A percentile compares a stretch with the other conserved stretches of the same genome.
These are phyloP conservation scores for Beta macrorhiza DNA, from an alignment of 179 eudicot genomes.

Conservation along the genomic window DNA sequence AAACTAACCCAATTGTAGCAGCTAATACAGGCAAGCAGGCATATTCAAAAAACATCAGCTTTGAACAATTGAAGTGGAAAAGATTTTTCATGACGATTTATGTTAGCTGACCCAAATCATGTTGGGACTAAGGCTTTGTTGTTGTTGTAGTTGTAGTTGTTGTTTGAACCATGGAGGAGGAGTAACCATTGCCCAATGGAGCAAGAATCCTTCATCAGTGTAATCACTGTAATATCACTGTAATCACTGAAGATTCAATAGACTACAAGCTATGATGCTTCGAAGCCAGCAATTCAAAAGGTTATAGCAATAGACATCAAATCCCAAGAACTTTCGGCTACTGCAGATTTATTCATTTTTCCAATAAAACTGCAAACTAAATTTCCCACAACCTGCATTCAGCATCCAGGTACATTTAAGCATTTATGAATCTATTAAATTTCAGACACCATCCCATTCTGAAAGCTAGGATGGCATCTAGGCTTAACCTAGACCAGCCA, in stretches of 20 bases:
- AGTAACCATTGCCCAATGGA: neutral
- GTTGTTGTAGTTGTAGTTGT: too few relatives aligned
- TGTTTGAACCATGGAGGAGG: neutral
- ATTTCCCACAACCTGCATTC: neutral
- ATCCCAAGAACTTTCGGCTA: neutral
- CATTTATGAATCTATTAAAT: too few relatives aligned
- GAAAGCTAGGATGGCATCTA: too few relatives aligned
- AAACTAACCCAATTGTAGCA: neutral
- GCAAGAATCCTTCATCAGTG: too few relatives aligned
- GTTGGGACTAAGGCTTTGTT: too few relatives aligned
- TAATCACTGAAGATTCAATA: neutral
- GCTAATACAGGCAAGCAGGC: constrained; percentile 1
- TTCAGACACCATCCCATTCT: too few relatives aligned
- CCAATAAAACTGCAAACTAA: neutral
- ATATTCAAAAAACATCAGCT: neutral
- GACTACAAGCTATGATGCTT: neutral
- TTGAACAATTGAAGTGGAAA: neutral
- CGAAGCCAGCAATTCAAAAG: neutral
- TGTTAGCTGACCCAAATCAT: too few relatives aligned
- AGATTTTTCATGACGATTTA: too few relatives aligned
- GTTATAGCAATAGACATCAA: neutral
- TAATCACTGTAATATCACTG: neutral
- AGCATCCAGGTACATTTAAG: too few relatives aligned
- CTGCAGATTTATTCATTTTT: neutral
- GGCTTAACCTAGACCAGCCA: too few relatives aligned